These are phyloP conservation scores for Mitragyna speciosa DNA, from an alignment of 257 asterid genomes.

Conservation along the genomic window DNA sequence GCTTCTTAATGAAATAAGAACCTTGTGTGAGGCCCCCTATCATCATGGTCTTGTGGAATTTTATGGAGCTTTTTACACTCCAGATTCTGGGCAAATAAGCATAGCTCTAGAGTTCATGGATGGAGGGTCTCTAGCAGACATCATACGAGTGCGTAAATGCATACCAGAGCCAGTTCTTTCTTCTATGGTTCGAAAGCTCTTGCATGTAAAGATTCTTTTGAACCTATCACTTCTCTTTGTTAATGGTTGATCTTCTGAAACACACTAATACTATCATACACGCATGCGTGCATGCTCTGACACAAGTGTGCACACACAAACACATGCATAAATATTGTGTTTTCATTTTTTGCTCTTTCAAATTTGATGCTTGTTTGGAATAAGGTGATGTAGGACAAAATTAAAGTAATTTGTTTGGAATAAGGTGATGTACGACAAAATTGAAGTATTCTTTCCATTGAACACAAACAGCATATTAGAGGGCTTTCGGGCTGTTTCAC, in stretches of 20 bases:
- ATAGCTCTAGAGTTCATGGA: conserved; percentile 98
- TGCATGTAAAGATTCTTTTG: conserved; percentile 53
- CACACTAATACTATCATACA: background rate
- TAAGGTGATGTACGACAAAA: too few relatives aligned
- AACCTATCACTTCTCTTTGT: conserved; percentile 1
- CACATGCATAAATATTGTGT: too few relatives aligned
- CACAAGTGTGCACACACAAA: too few relatives aligned
- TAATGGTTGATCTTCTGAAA: background rate
- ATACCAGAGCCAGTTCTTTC: conserved; percentile 88
- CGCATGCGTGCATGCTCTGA: background rate
- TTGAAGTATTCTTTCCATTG: too few relatives aligned
- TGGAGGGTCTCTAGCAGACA: conserved; percentile 96
- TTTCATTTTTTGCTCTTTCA: too few relatives aligned
- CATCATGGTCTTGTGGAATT: conserved; percentile 88
- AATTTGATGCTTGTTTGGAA: too few relatives aligned
- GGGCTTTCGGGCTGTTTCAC: too few relatives aligned
- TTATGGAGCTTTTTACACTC: conserved; percentile 94
- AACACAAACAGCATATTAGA: too few relatives aligned
- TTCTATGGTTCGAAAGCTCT: conserved; percentile 77
- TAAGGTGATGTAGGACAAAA: too few relatives aligned
- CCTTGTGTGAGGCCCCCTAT: conserved; percentile 93
- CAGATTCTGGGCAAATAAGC: conserved; percentile 97
- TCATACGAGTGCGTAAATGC: conserved; percentile 53
- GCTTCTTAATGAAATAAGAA: conserved; percentile 92
- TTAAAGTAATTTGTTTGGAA: too few relatives aligned